A percentile compares a stretch with the other conserved stretches of the same genome.
These are phyloP conservation scores for Coemansia sp. DNA, from an alignment of 192 early-diverging fungal species.

Conservation along the genomic window DNA sequence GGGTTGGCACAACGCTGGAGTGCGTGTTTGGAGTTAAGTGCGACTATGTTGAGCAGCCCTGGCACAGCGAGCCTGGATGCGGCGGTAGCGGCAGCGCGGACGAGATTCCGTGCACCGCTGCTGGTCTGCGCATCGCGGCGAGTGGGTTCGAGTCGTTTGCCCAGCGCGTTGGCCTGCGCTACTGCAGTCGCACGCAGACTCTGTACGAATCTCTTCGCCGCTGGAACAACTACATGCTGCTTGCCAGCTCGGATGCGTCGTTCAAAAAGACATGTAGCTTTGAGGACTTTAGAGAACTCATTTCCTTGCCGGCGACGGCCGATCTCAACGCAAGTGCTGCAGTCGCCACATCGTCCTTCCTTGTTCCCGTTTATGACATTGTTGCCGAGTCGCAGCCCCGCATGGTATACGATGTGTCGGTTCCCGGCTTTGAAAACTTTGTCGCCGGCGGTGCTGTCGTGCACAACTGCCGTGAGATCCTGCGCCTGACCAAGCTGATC, in stretches of 20 bases:
- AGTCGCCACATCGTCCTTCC: too few species aligned
- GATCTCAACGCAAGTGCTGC: too few species aligned
- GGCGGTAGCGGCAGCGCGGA: not conserved
- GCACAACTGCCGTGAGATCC: slow-evolving; percentile 82
- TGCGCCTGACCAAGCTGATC: slow-evolving; percentile 92
- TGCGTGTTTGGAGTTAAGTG: slow-evolving; percentile 2
- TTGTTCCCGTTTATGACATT: slow-evolving; percentile 19
- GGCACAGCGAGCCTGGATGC: too few species aligned
- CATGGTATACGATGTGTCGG: slow-evolving; percentile 51
- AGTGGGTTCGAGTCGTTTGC: slow-evolving; percentile 19
- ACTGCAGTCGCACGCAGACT: slow-evolving; percentile 11
- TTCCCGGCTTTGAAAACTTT: slow-evolving; percentile 51
- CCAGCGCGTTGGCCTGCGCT: slow-evolving; percentile 41
- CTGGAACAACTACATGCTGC: slow-evolving; percentile 22
- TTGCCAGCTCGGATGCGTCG: not conserved
- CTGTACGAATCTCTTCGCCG: slow-evolving; percentile 25
- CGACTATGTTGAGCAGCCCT: not conserved
- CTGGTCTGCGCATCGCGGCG: slow-evolving; percentile 6
- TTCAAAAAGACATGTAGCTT: not conserved
- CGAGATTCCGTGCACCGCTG: not conserved
- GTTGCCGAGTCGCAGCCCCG: slow-evolving; percentile 2
- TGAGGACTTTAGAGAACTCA: slow-evolving; percentile 12
- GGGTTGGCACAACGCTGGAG: slow-evolving; percentile 9
- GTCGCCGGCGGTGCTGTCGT: slow-evolving; percentile 45
- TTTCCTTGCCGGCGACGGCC: slow-evolving; percentile 12